Evolutionary conservation across 75 land plant genomes (phyloP).

Genomic region (Picea sitchensis): DNA sequence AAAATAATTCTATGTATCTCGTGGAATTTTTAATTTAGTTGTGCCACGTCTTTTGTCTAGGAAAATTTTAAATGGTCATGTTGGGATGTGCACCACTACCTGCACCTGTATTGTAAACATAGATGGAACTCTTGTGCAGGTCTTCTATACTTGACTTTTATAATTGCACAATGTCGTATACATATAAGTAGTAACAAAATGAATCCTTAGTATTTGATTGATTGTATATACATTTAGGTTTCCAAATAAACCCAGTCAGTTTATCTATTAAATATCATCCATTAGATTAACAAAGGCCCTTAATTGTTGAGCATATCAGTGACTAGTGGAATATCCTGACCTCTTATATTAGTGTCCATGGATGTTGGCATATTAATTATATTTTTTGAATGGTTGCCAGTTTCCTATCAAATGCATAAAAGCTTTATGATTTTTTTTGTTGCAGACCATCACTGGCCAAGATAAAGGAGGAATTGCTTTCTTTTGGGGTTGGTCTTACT

Average conservation of each 20-base stretch:
- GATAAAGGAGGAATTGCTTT: constrained; percentile 61
- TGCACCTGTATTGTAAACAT: no score
- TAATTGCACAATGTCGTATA: no score
- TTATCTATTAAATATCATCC: background rate
- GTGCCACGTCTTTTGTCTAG: no score
- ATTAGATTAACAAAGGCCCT: background rate
- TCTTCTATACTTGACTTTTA: no score
- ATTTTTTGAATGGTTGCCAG: background rate
- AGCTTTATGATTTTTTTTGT: background rate
- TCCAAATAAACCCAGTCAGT: background rate
- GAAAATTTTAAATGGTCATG: no score
- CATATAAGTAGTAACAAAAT: background rate
- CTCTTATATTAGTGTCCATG: background rate
- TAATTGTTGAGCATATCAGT: background rate
- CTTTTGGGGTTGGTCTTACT: constrained; percentile 96
- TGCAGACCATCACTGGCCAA: constrained; percentile 48
- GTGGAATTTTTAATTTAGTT: no score
- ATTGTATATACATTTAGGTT: background rate
- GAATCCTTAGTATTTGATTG: background rate
- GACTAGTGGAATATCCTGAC: background rate
- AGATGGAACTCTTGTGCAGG: no score
- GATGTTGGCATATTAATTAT: background rate
- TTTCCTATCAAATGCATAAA: background rate
- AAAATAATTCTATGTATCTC: no score
- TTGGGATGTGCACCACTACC: no score